Evolutionary conservation across 2,329 filamentous ascomycete species (phyloP).

Genomic region (Esteya vermicola): DNA sequence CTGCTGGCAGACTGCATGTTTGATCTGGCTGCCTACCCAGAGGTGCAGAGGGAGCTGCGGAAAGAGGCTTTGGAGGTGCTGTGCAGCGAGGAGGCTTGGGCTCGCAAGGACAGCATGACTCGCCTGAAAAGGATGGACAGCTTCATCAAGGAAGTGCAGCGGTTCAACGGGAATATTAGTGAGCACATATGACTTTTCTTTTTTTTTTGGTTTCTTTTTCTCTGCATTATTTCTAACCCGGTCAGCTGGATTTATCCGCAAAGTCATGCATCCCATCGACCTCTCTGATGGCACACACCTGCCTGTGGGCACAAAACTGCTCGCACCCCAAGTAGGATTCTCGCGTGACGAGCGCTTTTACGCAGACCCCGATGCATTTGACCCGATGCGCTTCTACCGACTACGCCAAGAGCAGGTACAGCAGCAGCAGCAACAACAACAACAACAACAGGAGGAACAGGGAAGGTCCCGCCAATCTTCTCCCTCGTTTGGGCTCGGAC

Average conservation of each 20-base stretch:
- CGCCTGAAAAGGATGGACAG: constrained; percentile 32
- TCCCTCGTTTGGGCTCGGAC: constrained; percentile 12
- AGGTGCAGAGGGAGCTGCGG: constrained; percentile 31
- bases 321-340: constrained; percentile 26
- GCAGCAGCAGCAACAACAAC: constrained; percentile 4
- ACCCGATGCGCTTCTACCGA: constrained; percentile 34
- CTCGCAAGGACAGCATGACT: constrained; percentile 26
- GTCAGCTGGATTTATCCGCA: constrained; percentile 28
- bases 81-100: constrained; percentile 25
- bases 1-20: constrained; percentile 33
- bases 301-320: constrained; percentile 26
- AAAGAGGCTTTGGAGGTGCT: constrained; percentile 31
- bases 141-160: constrained; percentile 30
- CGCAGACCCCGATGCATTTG: constrained; percentile 26
- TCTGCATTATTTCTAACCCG: background rate
- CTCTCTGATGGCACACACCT: constrained; percentile 30
- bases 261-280: constrained; percentile 28
- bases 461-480: too few species aligned
- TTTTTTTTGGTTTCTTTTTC: background rate
- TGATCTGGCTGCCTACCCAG: constrained; percentile 32
- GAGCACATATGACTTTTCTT: constrained; percentile 7
- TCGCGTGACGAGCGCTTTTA: constrained; percentile 26
- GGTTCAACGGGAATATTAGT: constrained; percentile 28
- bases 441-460: constrained; percentile 7
- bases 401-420: constrained; percentile 23